Evolutionary conservation across 768 basidiomycete genomes (phyloP), one percentile per base, ranked within the genome.

Genomic region (Mycena chlorophos): DNA sequence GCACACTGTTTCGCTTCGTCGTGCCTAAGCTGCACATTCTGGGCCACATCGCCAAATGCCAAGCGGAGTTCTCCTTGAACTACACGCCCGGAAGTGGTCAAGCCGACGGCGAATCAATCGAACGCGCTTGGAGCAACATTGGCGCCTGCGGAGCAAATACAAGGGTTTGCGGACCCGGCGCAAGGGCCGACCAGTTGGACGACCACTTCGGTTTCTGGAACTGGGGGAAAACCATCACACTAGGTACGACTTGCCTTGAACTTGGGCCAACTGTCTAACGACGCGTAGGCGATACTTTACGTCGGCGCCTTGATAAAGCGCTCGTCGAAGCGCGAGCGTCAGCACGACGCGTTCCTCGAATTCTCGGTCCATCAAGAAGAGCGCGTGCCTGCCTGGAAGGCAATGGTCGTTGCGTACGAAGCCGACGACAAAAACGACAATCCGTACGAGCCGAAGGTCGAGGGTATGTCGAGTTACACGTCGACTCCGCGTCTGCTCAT

Each of bases 141-240:
- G 47, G 56, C 0, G 51, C 45, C 0, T n/a, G 48, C 1, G 56
- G 51, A 3, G 60, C 63, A 3, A 68, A 68, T 19, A 75, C 71
- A 0, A 62, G 66, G 6, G 71, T 72, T 25, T 74, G 71, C 69
- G 71, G 68, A 0, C 70, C 70, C 0, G 71, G 71, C 0, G 58
- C 65, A 1, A 54, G 64, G 0, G 31, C 64, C 1, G 70, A 73
- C 38, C 64, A 67, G 0, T 39, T 78, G 1, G 71, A 78, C 29
- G 71, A 76, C 12, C 68, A 72, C 29, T 65, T 58, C 54, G 51
- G 54, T 5, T 57, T 58, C n/a, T 71, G 68, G 68, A 73, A 73
- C 37, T 73, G 65, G 66, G 34, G 19, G 5, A 70, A 70, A 43
- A 48, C 61, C 12, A 43, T 55, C 2, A 29, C 47, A 0, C 46